Evolutionary conservation across 2,329 filamentous ascomycete genomes (phyloP), one percentile per base, ranked within the genome.

Genomic region (Fusarium haematococcum): DNA sequence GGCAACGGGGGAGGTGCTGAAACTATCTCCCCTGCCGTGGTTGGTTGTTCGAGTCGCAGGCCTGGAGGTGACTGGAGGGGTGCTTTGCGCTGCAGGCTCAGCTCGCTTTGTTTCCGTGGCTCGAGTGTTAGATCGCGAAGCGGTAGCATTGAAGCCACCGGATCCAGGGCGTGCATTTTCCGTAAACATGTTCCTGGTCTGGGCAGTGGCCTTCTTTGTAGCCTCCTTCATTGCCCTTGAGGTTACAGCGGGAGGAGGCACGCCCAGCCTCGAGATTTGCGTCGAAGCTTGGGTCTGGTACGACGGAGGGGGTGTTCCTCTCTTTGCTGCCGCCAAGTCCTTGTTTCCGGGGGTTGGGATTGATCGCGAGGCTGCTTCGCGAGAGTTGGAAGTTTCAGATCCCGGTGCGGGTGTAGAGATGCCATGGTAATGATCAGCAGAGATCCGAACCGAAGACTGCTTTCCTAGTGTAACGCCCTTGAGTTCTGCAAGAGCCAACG

Each of bases 371-470:
- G 54, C 75, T 81, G 8, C n/a, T 61, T 75, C 63, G 37, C 71
- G 59, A 14, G 71, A 74, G 23, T 69, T 52, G 30, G 72, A 63
- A 32, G 83, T 80, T 56, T 85, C 85, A 54, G 81, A 80, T 9
- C 86, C 87, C 1, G 90, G 93, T 8, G 89, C 91, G 6, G 97
- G 96, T 2, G 96, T 98, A 14, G 94, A 87, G 71, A 99, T 92
- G n/a, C 97, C 96, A 80, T 97, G 94, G 83, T 98, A 98, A 70
- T 94, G 92, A 82, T 99, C 97, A 20, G 95, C 97, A n/a, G 97
- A 97, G 69, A 98, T 91, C n/a, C 97, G 91, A 58, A 90, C 88
- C 5, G 92, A 92, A 8, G 94, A 90, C 77, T 95, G 93, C 83
- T 98, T 98, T 18, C 87, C 89, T 14, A 93, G 87, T 1, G 87